Percentiles rank a stretch among this genome's conserved stretches.
phyloP scores from a whole-genome alignment of 108 stramenopile genomes.

The Halocafeteria seosinensis region DNA sequence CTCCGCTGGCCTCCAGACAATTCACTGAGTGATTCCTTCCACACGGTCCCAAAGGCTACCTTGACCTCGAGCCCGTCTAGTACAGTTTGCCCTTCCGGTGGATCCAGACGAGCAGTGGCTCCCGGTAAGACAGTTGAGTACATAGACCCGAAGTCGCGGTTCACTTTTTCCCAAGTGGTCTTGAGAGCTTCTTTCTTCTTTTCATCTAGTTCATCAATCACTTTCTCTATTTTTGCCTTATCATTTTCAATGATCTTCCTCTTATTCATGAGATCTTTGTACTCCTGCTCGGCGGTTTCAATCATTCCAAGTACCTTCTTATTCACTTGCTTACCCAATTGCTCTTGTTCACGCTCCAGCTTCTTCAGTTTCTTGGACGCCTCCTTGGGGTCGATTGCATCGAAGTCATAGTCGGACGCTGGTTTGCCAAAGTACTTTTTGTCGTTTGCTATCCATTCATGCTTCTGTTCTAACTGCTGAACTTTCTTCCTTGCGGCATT shows the following conservation, averaged over 20 bases:
- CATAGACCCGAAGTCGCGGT: conserved; percentile 93
- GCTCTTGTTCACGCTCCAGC: conserved; percentile 59
- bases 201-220: conserved; percentile 83
- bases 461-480: conserved; percentile 43
- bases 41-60: conserved; percentile 81
- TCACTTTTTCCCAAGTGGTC: conserved; percentile 80
- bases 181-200: conserved; percentile 81
- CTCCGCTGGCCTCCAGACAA: conserved; percentile 93
- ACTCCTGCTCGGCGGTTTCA: conserved; percentile 91
- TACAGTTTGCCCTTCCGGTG: conserved; percentile 60
- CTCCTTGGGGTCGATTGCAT: conserved; percentile 41
- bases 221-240: conserved; percentile 82
- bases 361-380: conserved; percentile 47
- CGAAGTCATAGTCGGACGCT: conserved; percentile 87
- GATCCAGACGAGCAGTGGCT: conserved; percentile 77
- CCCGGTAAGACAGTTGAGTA: conserved; percentile 90
- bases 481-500: conserved; percentile 36
- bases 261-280: conserved; percentile 80
- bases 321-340: conserved; percentile 77
- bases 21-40: conserved; percentile 95
- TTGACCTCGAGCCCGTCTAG: conserved; percentile 85
- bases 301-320: conserved; percentile 99
- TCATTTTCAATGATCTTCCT: conserved; percentile 90
- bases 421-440: conserved; percentile 72
- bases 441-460: conserved; percentile 83